These are phyloP conservation scores for Penicillium sp. DNA, from an alignment of 2,329 filamentous ascomycete species.

Conservation along the genomic window DNA sequence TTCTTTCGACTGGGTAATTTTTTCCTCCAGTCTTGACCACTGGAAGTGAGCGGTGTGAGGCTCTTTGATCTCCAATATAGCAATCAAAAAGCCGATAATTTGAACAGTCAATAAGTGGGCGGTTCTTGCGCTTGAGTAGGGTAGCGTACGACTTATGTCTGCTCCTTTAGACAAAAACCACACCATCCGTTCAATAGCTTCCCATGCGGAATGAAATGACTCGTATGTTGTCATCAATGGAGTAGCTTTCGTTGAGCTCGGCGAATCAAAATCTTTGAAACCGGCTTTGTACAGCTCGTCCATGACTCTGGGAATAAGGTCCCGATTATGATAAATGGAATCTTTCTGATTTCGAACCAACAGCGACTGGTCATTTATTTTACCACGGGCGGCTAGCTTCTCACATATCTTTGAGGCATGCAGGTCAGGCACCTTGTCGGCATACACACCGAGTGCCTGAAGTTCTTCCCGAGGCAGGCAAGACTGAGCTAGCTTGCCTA, in stretches of 20 bases:
- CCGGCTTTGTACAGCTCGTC: background rate
- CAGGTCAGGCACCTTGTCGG: background rate
- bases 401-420: background rate
- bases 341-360: background rate
- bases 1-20: background rate
- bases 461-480: background rate
- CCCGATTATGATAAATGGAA: background rate
- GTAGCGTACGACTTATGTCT: background rate
- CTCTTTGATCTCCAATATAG: background rate
- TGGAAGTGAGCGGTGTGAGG: background rate
- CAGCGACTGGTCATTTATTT: background rate
- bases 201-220: background rate
- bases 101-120: background rate
- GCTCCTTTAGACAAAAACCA: slow-evolving; percentile 1
- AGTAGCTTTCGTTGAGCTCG: background rate
- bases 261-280: background rate
- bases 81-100: background rate
- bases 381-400: background rate
- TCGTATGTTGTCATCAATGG: background rate
- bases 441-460: background rate
- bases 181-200: background rate
- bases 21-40: background rate
- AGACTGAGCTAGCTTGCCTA: background rate
- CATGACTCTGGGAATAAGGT: background rate
- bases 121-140: background rate